Percentiles rank a stretch among this genome's conserved stretches.
These are phyloP conservation scores for Prunus salicina DNA, from an alignment of 306 rosid species.

Conservation along the genomic window DNA sequence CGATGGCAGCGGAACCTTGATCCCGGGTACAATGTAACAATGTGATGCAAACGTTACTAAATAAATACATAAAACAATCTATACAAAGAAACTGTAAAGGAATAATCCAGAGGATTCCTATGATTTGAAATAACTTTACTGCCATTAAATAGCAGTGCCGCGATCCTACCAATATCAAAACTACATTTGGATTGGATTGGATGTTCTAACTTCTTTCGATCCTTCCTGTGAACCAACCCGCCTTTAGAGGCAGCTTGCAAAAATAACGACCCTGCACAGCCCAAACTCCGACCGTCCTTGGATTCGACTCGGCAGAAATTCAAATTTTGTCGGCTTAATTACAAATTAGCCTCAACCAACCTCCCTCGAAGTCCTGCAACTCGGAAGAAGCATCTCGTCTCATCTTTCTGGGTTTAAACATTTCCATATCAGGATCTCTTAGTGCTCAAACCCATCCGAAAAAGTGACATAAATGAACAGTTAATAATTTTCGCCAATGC, in stretches of 20 bases:
- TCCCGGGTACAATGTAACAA: slow-evolving; percentile 63
- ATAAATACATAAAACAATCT: no score
- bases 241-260: neutral
- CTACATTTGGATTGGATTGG: neutral
- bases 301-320: neutral
- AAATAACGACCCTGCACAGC: neutral
- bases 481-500: neutral
- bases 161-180: neutral
- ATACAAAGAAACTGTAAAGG: neutral
- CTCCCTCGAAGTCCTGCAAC: neutral
- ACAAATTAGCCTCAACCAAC: neutral
- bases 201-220: neutral
- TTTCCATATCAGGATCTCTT: neutral
- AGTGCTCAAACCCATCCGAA: neutral
- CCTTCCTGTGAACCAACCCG: neutral
- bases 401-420: neutral
- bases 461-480: neutral
- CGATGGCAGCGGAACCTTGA: slow-evolving; percentile 98
- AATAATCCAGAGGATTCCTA: no score
- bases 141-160: no score
- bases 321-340: neutral
- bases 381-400: neutral
- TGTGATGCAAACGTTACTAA: slow-evolving; percentile 69
- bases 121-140: no score
- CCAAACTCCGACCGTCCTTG: neutral